Evolutionary conservation across 148 eudicot genomes (phyloP).

Genomic region (Chenopodium berlandieri): DNA sequence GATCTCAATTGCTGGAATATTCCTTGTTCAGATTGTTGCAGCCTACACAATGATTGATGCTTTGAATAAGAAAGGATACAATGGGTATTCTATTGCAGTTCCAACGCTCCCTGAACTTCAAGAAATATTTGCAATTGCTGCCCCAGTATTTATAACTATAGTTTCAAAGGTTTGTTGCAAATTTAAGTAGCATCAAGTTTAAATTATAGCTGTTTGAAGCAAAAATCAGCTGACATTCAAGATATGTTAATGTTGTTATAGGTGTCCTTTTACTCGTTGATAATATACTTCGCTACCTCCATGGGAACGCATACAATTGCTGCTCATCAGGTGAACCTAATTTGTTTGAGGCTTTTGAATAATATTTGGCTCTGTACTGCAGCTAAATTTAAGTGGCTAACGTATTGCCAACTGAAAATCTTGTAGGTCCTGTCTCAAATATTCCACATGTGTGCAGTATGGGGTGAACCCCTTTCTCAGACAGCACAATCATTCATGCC

Average conservation of each 20-base stretch:
- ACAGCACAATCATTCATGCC: conserved; percentile 99
- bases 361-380: not conserved
- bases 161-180: conserved; percentile 70
- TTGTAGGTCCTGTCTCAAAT: conserved; percentile 77
- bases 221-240: not conserved
- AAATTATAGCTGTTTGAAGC: not conserved
- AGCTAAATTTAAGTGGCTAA: not conserved
- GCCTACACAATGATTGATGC: conserved; percentile 80
- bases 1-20: not conserved
- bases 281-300: conserved; percentile 80
- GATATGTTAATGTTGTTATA: conserved; percentile 22
- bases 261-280: conserved; percentile 80
- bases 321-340: conserved; percentile 81
- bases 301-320: conserved; percentile 89
- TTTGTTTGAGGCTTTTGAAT: not conserved
- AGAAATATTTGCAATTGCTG: conserved; percentile 73
- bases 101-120: conserved; percentile 60
- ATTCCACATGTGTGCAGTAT: conserved; percentile 74
- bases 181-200: not conserved
- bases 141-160: conserved; percentile 84
- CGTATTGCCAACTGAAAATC: conserved; percentile 11
- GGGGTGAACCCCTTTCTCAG: conserved; percentile 97
- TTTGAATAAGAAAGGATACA: conserved; percentile 80
- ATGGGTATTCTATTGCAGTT: conserved; percentile 58
- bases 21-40: conserved; percentile 65